Evolutionary conservation across 73 alveolate genomes (phyloP).

Genomic region (Tetrahymena borealis): DNA sequence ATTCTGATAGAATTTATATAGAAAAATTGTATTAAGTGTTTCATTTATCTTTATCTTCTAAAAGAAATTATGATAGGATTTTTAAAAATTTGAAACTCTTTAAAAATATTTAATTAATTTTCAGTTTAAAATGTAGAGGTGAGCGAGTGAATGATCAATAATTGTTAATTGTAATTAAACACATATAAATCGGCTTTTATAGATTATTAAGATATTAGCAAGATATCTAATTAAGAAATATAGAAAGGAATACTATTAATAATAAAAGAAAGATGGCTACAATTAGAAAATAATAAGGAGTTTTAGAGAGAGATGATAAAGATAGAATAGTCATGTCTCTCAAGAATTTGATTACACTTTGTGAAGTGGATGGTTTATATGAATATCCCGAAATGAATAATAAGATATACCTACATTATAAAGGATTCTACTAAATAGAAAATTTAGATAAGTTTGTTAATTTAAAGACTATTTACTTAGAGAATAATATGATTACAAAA

Average conservation of each 20-base stretch:
- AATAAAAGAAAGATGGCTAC: neutral
- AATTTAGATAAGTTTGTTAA: constrained; percentile 72
- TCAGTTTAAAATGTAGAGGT: neutral
- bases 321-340: neutral
- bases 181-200: neutral
- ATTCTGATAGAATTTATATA: neutral
- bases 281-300: neutral
- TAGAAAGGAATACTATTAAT: too few species aligned
- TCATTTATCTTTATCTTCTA: neutral
- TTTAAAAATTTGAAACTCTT: neutral
- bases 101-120: neutral
- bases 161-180: neutral
- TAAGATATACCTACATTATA: constrained; percentile 77
- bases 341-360: constrained; percentile 9
- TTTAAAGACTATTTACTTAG: constrained; percentile 74
- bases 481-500: constrained; percentile 67
- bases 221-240: neutral
- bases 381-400: constrained; percentile 80
- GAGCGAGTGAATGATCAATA: neutral
- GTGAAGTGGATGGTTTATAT: constrained; percentile 71
- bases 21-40: neutral
- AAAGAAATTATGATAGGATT: neutral
- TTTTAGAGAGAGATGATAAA: neutral
- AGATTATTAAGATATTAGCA: neutral
- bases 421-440: constrained; percentile 75